Percentiles rank a stretch among this genome's conserved stretches.
phyloP scores from a whole-genome alignment of 805 yeast species.

The Jamesozyma piceae region DNA sequence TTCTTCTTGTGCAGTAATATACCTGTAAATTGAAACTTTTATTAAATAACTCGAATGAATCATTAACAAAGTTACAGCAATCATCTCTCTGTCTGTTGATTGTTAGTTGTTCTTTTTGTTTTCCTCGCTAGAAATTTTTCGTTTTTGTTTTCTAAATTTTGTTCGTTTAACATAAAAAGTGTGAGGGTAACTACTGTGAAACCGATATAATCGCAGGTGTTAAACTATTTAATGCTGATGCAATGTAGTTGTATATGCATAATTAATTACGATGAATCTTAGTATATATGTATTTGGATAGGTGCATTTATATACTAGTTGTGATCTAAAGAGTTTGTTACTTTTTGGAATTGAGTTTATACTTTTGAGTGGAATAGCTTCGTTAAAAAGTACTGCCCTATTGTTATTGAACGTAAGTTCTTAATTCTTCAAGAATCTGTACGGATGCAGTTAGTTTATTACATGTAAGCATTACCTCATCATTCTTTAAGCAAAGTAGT shows the following conservation, averaged over 20 bases:
- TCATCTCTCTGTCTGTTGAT: background rate
- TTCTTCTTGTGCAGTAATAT: background rate
- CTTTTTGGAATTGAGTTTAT: no score
- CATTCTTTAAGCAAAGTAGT: constrained; percentile 11
- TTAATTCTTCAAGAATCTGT: constrained; percentile 6
- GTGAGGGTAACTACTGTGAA: background rate
- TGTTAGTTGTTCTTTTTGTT: background rate
- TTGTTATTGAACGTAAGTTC: background rate
- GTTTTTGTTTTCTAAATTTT: background rate
- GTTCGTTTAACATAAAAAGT: background rate
- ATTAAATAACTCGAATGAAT: background rate
- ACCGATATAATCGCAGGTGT: no score
- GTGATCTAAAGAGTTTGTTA: no score
- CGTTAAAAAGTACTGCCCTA: no score
- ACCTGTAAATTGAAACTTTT: background rate
- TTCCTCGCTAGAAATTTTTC: background rate
- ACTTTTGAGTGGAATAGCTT: no score
- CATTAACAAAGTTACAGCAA: background rate
- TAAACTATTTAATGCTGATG: no score
- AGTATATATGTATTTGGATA: no score
- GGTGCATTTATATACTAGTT: no score
- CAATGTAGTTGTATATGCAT: no score
- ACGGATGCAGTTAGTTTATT: constrained; percentile 9
- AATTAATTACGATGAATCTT: no score
- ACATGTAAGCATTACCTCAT: constrained; percentile 12